phyloP scores from a whole-genome alignment of 1,284 basidiomycete species.

The Ganoderma multipileum region DNA sequence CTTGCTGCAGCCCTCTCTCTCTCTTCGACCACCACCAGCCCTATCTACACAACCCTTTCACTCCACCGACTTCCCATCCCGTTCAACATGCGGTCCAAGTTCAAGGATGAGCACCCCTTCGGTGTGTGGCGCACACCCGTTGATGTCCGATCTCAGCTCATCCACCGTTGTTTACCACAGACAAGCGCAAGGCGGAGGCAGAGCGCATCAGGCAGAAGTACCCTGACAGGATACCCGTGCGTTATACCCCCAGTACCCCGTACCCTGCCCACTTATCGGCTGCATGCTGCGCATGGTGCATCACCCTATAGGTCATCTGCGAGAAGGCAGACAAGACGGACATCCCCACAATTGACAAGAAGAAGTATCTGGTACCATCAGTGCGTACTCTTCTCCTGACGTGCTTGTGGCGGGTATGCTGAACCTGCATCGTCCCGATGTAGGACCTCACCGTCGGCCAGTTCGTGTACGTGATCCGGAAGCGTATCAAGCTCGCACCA shows the following conservation, averaged over 20 bases:
- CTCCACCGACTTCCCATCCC: background rate
- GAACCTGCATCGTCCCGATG: slow-evolving; percentile 17
- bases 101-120: slow-evolving; percentile 99
- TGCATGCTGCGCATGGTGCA: slow-evolving; percentile 19
- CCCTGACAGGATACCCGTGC: slow-evolving; percentile 95
- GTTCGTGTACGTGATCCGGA: slow-evolving; percentile 99
- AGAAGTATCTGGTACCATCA: slow-evolving; percentile 99
- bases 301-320: slow-evolving; percentile 86
- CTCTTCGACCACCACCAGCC: slow-evolving; percentile 9
- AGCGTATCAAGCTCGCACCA: slow-evolving; percentile 99
- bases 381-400: slow-evolving; percentile 52
- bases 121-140: slow-evolving; percentile 61
- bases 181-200: slow-evolving; percentile 98
- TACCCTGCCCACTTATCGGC: slow-evolving; percentile 26
- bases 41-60: slow-evolving; percentile 1
- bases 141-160: slow-evolving; percentile 35
- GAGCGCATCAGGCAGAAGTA: slow-evolving; percentile 99
- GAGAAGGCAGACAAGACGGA: slow-evolving; percentile 99
- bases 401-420: slow-evolving; percentile 24
- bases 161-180: slow-evolving; percentile 51
- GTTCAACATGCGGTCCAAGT: slow-evolving; percentile 89
- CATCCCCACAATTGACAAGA: slow-evolving; percentile 99
- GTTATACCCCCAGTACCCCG: slow-evolving; percentile 41
- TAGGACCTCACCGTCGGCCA: slow-evolving; percentile 98
- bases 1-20: slow-evolving; percentile 18